These are phyloP conservation scores for Clohesyomyces aquaticus DNA, from an alignment of 495 filamentous ascomycete species.

Conservation along the genomic window DNA sequence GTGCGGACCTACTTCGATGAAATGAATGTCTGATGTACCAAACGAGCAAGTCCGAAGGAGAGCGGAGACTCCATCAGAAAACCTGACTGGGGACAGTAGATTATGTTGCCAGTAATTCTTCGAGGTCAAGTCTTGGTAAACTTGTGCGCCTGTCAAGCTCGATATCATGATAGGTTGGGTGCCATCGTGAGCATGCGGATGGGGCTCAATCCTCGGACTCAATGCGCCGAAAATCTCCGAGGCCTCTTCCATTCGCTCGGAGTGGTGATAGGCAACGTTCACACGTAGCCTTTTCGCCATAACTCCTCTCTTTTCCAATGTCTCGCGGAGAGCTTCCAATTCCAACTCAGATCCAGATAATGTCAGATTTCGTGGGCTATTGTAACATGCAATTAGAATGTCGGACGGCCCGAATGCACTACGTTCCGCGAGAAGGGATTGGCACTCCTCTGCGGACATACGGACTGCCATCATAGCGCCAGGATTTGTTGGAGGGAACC, in stretches of 20 bases:
- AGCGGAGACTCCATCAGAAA: slow-evolving; percentile 53
- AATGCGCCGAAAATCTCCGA: not conserved
- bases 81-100: slow-evolving; percentile 48
- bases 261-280: slow-evolving; percentile 19
- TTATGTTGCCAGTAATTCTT: slow-evolving; percentile 13
- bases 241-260: not conserved
- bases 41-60: not conserved
- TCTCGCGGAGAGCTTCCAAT: not conserved
- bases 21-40: not conserved
- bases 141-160: not conserved
- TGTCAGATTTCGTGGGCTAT: slow-evolving; percentile 18
- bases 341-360: slow-evolving; percentile 5
- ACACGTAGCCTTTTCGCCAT: slow-evolving; percentile 4
- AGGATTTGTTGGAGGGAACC: not conserved
- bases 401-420: not conserved
- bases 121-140: not conserved
- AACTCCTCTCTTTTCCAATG: not conserved
- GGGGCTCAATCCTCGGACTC: too few species aligned
- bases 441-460: not conserved
- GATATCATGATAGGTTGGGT: slow-evolving; percentile 1
- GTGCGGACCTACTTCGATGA: slow-evolving; percentile 31
- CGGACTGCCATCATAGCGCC: slow-evolving; percentile 10
- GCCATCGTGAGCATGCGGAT: not conserved
- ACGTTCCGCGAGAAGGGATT: not conserved
- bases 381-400: slow-evolving; percentile 14